A percentile compares a stretch with the other conserved stretches of the same genome.
These are phyloP conservation scores for Prunus davidiana DNA, from an alignment of 306 rosid genomes.

Conservation along the genomic window DNA sequence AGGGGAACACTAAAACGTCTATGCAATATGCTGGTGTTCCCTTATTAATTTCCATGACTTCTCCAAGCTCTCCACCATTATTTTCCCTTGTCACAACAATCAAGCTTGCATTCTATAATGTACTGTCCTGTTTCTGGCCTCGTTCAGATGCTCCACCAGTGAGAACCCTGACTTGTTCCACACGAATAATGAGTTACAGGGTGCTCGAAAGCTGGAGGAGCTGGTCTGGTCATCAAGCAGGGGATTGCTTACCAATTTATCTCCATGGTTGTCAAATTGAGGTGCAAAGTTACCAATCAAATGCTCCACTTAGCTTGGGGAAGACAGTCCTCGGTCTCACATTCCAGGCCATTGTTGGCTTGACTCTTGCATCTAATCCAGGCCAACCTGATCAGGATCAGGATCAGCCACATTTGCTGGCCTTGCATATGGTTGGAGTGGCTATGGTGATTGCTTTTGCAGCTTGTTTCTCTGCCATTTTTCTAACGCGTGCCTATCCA, in stretches of 20 bases:
- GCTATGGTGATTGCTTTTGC: constrained; percentile 21
- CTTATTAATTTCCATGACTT: not conserved
- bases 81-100: not conserved
- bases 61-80: not conserved
- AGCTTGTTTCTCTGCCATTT: constrained; percentile 15
- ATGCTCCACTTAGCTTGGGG: not conserved
- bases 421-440: constrained; percentile 4
- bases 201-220: not conserved
- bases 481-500: constrained; percentile 5
- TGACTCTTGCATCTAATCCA: not conserved
- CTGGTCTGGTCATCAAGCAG: not conserved
- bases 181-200: not conserved
- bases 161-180: not conserved
- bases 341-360: not conserved
- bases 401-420: not conserved
- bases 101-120: not conserved
- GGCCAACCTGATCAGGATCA: not conserved
- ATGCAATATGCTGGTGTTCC: too few relatives aligned
- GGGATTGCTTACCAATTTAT: not conserved
- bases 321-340: constrained; percentile 3
- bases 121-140: not conserved
- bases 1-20: too few relatives aligned
- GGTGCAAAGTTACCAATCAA: not conserved
- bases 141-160: not conserved
- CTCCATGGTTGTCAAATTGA: not conserved